These are phyloP conservation scores for Penicillium sp. DNA, from an alignment of 2,329 filamentous ascomycete species.

Conservation along the genomic window DNA sequence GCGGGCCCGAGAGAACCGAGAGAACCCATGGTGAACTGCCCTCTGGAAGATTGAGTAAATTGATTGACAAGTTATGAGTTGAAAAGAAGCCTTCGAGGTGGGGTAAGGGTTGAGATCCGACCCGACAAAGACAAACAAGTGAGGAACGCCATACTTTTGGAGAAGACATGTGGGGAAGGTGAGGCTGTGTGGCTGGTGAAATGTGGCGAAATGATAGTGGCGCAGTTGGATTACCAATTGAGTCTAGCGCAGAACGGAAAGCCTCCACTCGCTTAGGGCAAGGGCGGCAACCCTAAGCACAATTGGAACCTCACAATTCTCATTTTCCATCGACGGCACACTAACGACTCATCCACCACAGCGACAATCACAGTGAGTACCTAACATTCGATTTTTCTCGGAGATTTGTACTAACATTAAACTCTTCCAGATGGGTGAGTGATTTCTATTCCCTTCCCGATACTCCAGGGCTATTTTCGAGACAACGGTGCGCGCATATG, in stretches of 20 bases:
- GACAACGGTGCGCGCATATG: constrained; percentile 32
- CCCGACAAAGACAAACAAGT: not conserved
- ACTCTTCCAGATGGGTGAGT: constrained; percentile 61
- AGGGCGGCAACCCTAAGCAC: constrained; percentile 46
- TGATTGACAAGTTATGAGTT: not conserved
- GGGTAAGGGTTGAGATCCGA: not conserved
- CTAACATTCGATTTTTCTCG: constrained; percentile 15
- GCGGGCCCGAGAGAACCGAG: constrained; percentile 69
- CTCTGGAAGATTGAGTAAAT: not conserved
- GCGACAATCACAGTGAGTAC: constrained; percentile 53
- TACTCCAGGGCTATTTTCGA: constrained; percentile 26
- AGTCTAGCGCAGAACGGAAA: constrained; percentile 28
- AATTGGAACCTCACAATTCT: constrained; percentile 42
- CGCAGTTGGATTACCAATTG: constrained; percentile 6
- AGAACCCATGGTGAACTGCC: constrained; percentile 59
- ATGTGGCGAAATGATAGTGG: not conserved
- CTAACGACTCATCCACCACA: constrained; percentile 46
- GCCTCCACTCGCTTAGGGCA: constrained; percentile 41
- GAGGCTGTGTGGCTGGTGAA: constrained; percentile 10
- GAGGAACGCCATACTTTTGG: constrained; percentile 6
- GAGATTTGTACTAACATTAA: constrained; percentile 28
- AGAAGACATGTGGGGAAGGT: constrained; percentile 12
- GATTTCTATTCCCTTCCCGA: constrained; percentile 26
- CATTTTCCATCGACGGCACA: constrained; percentile 37
- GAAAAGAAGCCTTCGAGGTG: not conserved